Percentiles rank a stretch among this genome's conserved stretches.
Evolutionary conservation across 1,284 basidiomycete genomes (phyloP).

Genomic region (Trametes pubescens): DNA sequence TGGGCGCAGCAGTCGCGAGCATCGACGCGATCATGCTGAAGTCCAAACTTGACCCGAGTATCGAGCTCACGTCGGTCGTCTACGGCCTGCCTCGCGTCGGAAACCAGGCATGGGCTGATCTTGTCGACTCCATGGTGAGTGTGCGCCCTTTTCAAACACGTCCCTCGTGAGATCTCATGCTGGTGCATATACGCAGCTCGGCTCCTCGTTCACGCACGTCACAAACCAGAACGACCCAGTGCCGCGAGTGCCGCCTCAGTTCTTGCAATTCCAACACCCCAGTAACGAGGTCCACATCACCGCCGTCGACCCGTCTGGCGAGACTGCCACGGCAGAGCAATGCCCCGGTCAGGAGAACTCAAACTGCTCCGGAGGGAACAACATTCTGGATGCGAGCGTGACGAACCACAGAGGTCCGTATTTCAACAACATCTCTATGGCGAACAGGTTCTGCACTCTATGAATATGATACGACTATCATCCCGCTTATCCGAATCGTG

Average conservation of each 20-base stretch:
- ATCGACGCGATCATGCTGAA: constrained; percentile 54
- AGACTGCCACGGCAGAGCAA: constrained; percentile 31
- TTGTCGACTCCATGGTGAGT: constrained; percentile 48
- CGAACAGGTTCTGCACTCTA: constrained; percentile 25
- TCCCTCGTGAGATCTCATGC: neutral
- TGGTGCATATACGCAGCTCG: constrained; percentile 16
- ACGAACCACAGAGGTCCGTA: constrained; percentile 39
- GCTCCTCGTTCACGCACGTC: constrained; percentile 41
- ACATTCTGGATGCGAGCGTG: constrained; percentile 30
- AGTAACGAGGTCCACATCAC: constrained; percentile 48
- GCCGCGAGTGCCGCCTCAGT: constrained; percentile 45
- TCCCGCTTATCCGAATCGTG: neutral
- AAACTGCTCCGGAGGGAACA: constrained; percentile 36
- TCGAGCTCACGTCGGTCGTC: constrained; percentile 20
- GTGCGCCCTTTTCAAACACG: constrained; percentile 8
- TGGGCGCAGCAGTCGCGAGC: constrained; percentile 53
- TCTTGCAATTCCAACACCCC: constrained; percentile 46
- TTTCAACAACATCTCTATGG: constrained; percentile 31
- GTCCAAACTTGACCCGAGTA: constrained; percentile 40
- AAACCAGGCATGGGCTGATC: constrained; percentile 54
- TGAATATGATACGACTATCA: constrained; percentile 4
- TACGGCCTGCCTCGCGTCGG: constrained; percentile 48
- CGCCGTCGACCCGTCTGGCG: constrained; percentile 37
- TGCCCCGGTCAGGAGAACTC: constrained; percentile 45
- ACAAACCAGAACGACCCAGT: constrained; percentile 48